phyloP scores from a whole-genome alignment of 805 yeast species.

The Sugiyamaella smithiae region DNA sequence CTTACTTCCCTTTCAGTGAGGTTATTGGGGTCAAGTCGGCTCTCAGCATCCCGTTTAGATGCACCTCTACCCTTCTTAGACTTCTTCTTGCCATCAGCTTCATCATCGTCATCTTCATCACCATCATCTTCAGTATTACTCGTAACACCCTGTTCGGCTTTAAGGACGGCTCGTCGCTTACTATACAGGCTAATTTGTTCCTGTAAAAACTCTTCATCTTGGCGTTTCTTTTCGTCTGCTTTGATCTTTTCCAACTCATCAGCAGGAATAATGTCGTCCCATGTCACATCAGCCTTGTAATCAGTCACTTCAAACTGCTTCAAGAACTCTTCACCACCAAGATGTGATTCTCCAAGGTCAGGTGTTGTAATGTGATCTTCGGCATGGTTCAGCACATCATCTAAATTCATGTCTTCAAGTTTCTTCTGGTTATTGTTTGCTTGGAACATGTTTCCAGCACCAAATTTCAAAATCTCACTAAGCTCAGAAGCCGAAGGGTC shows the following conservation, averaged over 20 bases:
- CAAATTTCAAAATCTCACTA: constrained; percentile 91
- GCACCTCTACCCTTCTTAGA: constrained; percentile 31
- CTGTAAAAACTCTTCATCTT: constrained; percentile 81
- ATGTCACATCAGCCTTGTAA: constrained; percentile 94
- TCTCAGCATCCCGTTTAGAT: constrained; percentile 26
- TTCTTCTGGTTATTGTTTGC: constrained; percentile 94
- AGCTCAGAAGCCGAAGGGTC: constrained; percentile 86
- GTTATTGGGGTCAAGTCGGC: constrained; percentile 47
- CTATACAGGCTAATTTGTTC: constrained; percentile 87
- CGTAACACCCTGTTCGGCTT: constrained; percentile 32
- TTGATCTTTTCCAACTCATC: constrained; percentile 85
- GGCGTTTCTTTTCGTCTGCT: constrained; percentile 82
- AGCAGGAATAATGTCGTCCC: constrained; percentile 99
- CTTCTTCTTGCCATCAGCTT: constrained; percentile 36
- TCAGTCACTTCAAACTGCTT: constrained; percentile 98
- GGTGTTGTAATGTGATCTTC: constrained; percentile 97
- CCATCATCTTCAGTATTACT: constrained; percentile 41
- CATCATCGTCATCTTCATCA: constrained; percentile 34
- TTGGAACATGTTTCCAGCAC: constrained; percentile 98
- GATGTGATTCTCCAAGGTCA: constrained; percentile 92
- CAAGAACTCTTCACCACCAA: constrained; percentile 97
- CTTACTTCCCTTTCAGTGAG: constrained; percentile 85
- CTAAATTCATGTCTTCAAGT: constrained; percentile 90
- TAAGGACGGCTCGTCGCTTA: constrained; percentile 73
- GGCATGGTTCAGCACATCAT: constrained; percentile 93